Evolutionary conservation across 2,329 filamentous ascomycete species (phyloP), one percentile per base, ranked within the genome.

Genomic region (Herpotrichia juniperi): DNA sequence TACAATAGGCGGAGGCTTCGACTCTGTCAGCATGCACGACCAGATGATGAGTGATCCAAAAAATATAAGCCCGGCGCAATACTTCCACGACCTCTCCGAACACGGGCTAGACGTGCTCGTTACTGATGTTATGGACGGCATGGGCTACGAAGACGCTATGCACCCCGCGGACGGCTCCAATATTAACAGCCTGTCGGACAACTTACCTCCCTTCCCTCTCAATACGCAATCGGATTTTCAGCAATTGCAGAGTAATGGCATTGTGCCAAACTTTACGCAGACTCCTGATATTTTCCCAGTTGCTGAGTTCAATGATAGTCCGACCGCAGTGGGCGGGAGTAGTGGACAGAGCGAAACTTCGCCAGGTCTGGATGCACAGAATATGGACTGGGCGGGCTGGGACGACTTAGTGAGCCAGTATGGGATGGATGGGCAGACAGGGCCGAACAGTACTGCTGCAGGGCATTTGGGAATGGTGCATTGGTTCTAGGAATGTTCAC

Each of bases 331-430:
- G 43, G 50, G 45, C 12, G 52, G 43, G n/a, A 57, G 51, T 22
- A 55, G 48, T 14, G 56, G 57, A 17, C 58, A 42, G 25, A 48
- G 43, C 34, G 45, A 48, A 12, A 61, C 63, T 7, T 62, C 60
- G 2, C 62, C 60, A 0, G 53, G 69, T 14, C 67, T 76, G 56
- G 75, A 76, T 19, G 70, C 71, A 5, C 71, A 68, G 1, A 70
- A 66, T 11, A 75, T 80, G 56, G 75, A 80, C 45, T 81, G 79
- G 79, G 71, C 77, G 34, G 74, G 69, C 31, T 81, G 77, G 76
- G 78, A 80, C 39, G 75, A 79, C 56, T 68, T 81, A 51, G 77
- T 80, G 2, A 64, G 66, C 22, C 74, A 80, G 49, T 80, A 77
- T 50, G 77, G 75, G 6, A 74, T 76, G 59, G 75, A 79, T n/a